A percentile compares a stretch with the other conserved stretches of the same genome.
These are phyloP conservation scores for Yamadazyma nakazawae DNA, from an alignment of 805 yeast species.

Conservation along the genomic window DNA sequence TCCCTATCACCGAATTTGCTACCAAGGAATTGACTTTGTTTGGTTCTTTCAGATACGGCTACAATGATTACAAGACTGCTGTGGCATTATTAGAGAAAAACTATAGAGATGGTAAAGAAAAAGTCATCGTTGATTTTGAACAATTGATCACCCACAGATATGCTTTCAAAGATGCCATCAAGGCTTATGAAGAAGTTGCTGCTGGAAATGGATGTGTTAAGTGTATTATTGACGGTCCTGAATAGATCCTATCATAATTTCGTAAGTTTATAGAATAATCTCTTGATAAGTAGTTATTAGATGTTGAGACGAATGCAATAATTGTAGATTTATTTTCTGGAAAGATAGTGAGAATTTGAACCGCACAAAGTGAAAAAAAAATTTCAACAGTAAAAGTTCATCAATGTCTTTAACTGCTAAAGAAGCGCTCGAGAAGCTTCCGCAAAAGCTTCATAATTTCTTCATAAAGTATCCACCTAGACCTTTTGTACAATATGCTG, in stretches of 20 bases:
- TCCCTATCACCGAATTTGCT: constrained; percentile 72
- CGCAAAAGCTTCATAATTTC: constrained; percentile 65
- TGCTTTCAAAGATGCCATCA: constrained; percentile 65
- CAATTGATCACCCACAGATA: constrained; percentile 71
- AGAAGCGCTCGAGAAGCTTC: constrained; percentile 59
- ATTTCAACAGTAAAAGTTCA: constrained; percentile 3
- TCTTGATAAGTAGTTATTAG: constrained; percentile 6
- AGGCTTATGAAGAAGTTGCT: constrained; percentile 71
- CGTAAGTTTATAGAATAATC: constrained; percentile 4
- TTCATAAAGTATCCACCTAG: constrained; percentile 83
- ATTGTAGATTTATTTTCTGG: neutral
- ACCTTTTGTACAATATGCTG: constrained; percentile 66
- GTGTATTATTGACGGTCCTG: constrained; percentile 80
- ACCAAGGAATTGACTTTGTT: constrained; percentile 64
- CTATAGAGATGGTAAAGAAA: constrained; percentile 32
- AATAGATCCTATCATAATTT: constrained; percentile 16
- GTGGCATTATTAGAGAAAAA: constrained; percentile 64
- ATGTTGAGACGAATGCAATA: constrained; percentile 6
- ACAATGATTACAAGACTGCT: constrained; percentile 72
- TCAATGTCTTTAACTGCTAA: constrained; percentile 31
- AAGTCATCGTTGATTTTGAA: constrained; percentile 55
- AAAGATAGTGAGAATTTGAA: neutral
- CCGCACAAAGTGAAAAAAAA: constrained; percentile 2
- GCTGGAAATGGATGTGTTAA: constrained; percentile 70
- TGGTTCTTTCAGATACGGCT: constrained; percentile 80